These are phyloP conservation scores for Echium plantagineum DNA, from an alignment of 257 asterid species.

Conservation along the genomic window DNA sequence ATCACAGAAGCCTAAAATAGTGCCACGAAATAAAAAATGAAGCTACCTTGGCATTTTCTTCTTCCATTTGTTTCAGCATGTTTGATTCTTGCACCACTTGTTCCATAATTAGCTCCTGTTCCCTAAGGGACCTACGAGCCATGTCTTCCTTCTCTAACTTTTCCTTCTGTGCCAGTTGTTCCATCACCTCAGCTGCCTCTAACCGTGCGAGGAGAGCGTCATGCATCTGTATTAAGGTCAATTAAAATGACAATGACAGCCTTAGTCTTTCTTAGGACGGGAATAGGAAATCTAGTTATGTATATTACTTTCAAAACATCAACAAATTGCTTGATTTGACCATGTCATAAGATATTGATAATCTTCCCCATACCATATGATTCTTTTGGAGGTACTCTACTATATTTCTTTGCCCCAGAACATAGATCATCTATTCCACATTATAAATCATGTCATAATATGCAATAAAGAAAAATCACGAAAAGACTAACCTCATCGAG, in stretches of 20 bases:
- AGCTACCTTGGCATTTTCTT: constrained; percentile 53
- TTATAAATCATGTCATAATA: not conserved
- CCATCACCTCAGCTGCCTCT: constrained; percentile 40
- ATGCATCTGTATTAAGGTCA: constrained; percentile 38
- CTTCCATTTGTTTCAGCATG: constrained; percentile 52
- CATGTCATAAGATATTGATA: not conserved
- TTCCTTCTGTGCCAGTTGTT: constrained; percentile 35
- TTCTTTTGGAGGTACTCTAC: not conserved
- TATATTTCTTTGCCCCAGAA: not conserved
- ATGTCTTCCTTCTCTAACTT: constrained; percentile 33
- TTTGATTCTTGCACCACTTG: constrained; percentile 57
- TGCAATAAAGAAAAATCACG: not conserved
- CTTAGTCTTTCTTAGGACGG: not conserved
- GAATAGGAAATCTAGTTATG: no score
- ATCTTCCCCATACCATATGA: not conserved
- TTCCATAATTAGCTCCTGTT: constrained; percentile 53
- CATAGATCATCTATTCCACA: not conserved
- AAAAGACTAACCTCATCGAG: constrained; percentile 48
- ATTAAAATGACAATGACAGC: not conserved
- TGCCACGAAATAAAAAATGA: not conserved
- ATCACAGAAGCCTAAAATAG: not conserved
- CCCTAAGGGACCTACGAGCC: constrained; percentile 35
- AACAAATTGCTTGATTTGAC: not conserved
- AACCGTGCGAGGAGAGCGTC: constrained; percentile 38
- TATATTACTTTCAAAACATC: not conserved